A percentile compares a stretch with the other conserved stretches of the same genome.
Conservation (phyloP, 129 eudicot species). For the Flaveria sonorensis region DNA sequence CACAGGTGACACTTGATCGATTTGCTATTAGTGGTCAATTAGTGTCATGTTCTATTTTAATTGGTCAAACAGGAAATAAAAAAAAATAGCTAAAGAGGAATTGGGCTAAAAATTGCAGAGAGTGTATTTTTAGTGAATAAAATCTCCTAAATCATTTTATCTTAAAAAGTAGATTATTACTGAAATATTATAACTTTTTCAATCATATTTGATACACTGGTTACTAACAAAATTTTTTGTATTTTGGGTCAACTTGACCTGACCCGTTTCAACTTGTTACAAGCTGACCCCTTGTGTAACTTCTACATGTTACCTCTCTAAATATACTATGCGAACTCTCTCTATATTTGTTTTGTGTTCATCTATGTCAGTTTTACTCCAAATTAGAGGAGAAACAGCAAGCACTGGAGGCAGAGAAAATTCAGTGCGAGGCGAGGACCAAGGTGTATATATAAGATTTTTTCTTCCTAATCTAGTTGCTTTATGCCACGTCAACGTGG, state of each 20-base stretch:
- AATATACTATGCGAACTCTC: not conserved
- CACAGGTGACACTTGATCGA: slow-evolving; percentile 4
- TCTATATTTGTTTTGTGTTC: not conserved
- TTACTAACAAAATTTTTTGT: not conserved
- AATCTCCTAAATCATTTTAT: not conserved
- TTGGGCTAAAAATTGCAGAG: not conserved
- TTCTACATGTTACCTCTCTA: slow-evolving; percentile 17
- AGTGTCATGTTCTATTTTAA: not conserved
- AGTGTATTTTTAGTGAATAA: not conserved
- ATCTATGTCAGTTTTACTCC: slow-evolving; percentile 55
- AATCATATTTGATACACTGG: not conserved
- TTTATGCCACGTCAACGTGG: not conserved
- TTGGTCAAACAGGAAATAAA: not conserved
- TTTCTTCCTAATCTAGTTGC: not conserved
- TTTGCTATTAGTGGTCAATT: not conserved
- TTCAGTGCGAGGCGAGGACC: slow-evolving; percentile 70
- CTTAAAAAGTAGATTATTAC: not conserved
- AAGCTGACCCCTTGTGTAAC: not conserved
- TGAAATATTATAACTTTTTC: not conserved
- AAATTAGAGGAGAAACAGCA: slow-evolving; percentile 85
- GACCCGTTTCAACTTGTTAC: not conserved
- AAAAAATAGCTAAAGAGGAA: not conserved
- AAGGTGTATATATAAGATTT: slow-evolving; percentile 47
- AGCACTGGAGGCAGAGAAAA: slow-evolving; percentile 81
- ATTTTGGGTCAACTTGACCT: not conserved